Percentiles rank a stretch among this genome's conserved stretches.
These are phyloP conservation scores for Alternaria gaisen DNA, from an alignment of 2,329 filamentous ascomycete species.

Conservation along the genomic window DNA sequence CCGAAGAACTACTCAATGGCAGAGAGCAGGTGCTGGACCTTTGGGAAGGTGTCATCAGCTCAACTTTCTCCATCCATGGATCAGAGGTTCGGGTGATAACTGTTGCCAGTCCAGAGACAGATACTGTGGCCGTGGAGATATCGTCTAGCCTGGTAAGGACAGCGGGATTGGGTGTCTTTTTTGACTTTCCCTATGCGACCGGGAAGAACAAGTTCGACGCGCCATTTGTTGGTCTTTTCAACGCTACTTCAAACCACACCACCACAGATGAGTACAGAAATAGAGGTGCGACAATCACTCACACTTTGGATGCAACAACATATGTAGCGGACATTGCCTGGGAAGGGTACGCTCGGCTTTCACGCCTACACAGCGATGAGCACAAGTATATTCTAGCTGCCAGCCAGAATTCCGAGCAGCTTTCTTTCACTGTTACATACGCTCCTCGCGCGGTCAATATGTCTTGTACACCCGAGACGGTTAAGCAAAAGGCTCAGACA, in stretches of 20 bases:
- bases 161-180: slow-evolving; percentile 57
- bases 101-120: slow-evolving; percentile 56
- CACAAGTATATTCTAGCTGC: slow-evolving; percentile 57
- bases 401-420: slow-evolving; percentile 34
- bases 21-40: slow-evolving; percentile 59
- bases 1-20: slow-evolving; percentile 52
- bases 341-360: slow-evolving; percentile 45
- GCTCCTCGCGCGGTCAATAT: slow-evolving; percentile 43
- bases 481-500: slow-evolving; percentile 44
- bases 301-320: slow-evolving; percentile 55
- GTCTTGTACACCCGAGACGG: slow-evolving; percentile 35
- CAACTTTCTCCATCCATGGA: slow-evolving; percentile 56
- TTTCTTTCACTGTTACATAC: slow-evolving; percentile 39
- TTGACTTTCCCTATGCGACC: slow-evolving; percentile 63
- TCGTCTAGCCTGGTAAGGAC: slow-evolving; percentile 53
- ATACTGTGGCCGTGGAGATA: slow-evolving; percentile 57
- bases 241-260: slow-evolving; percentile 57
- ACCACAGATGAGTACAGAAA: slow-evolving; percentile 48
- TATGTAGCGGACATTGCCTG: slow-evolving; percentile 56
- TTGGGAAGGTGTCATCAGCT: slow-evolving; percentile 58
- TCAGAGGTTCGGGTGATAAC: slow-evolving; percentile 55
- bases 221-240: slow-evolving; percentile 63
- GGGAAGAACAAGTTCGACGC: slow-evolving; percentile 63
- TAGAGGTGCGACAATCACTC: slow-evolving; percentile 53
- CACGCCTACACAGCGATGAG: slow-evolving; percentile 45